Conservation (phyloP, 768 basidiomycete genomes). For the Lyophyllum decastes region DNA sequence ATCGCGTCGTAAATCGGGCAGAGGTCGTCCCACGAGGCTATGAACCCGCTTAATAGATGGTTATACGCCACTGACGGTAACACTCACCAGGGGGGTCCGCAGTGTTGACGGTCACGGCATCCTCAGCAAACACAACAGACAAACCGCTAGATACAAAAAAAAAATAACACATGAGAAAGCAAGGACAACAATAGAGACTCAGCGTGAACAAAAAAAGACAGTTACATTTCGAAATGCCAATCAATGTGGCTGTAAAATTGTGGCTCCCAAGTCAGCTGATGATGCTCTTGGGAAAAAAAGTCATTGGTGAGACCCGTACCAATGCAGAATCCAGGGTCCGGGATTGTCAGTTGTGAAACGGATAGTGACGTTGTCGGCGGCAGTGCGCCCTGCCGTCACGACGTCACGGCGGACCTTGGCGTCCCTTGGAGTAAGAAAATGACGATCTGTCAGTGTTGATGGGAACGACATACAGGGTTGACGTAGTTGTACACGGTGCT, state of each 20-base stretch:
- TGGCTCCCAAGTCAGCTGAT: no score
- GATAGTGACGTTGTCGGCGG: constrained; percentile 34
- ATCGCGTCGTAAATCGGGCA: constrained; percentile 13
- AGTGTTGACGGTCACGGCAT: not conserved
- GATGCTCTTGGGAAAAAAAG: no score
- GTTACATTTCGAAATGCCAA: constrained; percentile 11
- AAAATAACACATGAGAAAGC: not conserved
- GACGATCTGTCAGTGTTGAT: no score
- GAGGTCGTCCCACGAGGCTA: constrained; percentile 3
- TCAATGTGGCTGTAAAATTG: constrained; percentile 15
- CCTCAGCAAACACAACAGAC: constrained; percentile 10
- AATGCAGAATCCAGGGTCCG: constrained; percentile 35
- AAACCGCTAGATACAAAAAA: constrained; percentile 3
- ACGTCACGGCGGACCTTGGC: constrained; percentile 12
- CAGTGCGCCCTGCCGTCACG: no score
- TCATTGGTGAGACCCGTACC: no score
- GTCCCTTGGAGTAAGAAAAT: constrained; percentile 24
- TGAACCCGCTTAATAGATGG: not conserved
- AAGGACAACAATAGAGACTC: not conserved
- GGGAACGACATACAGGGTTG: not conserved
- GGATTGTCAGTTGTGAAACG: constrained; percentile 42
- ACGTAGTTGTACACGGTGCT: not conserved
- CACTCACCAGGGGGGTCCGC: not conserved
- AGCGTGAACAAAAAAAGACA: not conserved
- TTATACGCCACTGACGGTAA: not conserved